Conservation (phyloP, 805 yeast genomes). For the Yarrowia sp. region DNA sequence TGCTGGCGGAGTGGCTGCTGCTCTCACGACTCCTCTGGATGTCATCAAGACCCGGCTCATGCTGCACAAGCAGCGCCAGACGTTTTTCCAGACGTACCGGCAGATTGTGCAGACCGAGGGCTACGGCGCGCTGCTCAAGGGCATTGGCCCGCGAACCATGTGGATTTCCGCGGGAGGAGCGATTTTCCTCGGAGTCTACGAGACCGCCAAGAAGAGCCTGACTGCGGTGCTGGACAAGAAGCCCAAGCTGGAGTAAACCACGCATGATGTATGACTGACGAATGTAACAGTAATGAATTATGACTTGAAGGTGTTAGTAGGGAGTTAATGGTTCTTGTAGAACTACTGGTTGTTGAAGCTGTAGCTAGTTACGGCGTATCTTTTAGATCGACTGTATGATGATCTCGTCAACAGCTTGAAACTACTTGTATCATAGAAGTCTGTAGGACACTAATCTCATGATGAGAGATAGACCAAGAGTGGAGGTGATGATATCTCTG, state of each 20-base stretch:
- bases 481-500: too few relatives aligned
- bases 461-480: too few relatives aligned
- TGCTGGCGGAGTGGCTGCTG: conserved; percentile 96
- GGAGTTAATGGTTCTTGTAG: too few relatives aligned
- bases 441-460: too few relatives aligned
- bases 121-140: conserved; percentile 70
- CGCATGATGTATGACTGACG: conserved; percentile 2
- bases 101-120: conserved; percentile 78
- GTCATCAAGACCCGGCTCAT: conserved; percentile 92
- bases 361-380: too few relatives aligned
- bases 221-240: conserved; percentile 2
- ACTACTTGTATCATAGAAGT: too few relatives aligned
- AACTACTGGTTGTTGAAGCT: too few relatives aligned
- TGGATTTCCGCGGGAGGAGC: conserved; percentile 99
- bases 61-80: conserved; percentile 64
- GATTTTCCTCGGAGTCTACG: conserved; percentile 93
- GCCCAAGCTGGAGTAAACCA: conserved; percentile 1
- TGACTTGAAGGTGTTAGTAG: not conserved
- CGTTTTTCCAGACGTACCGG: conserved; percentile 57
- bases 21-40: conserved; percentile 91
- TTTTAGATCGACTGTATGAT: too few relatives aligned
- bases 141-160: conserved; percentile 93
- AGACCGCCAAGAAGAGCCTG: conserved; percentile 52
- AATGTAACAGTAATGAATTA: conserved; percentile 23
- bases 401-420: too few relatives aligned